phyloP scores from a whole-genome alignment of 148 eudicot species.

The Silene uniflora region DNA sequence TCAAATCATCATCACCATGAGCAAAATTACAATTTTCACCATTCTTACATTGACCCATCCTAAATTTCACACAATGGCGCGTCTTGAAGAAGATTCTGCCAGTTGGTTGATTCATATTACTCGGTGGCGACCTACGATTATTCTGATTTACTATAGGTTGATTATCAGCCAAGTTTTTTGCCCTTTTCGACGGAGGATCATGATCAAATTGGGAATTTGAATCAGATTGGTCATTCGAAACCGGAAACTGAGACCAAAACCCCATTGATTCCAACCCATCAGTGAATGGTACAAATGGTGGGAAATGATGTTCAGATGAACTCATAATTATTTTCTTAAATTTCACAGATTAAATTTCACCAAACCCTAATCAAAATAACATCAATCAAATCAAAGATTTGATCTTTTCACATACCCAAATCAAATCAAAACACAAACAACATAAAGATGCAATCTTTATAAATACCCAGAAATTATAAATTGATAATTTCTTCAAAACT shows the following conservation, averaged over 20 bases:
- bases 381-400: background rate
- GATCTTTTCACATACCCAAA: conserved; percentile 12
- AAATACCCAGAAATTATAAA: background rate
- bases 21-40: conserved; percentile 87
- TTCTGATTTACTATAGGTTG: conserved; percentile 23
- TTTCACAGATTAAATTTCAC: background rate
- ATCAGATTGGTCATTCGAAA: conserved; percentile 30
- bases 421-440: background rate
- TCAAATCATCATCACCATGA: conserved; percentile 72
- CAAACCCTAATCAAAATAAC: conserved; percentile 17
- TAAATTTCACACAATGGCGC: conserved; percentile 64
- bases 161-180: conserved; percentile 36
- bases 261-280: conserved; percentile 33
- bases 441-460: background rate
- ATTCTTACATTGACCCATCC: conserved; percentile 61
- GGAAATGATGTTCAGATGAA: conserved; percentile 41
- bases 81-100: conserved; percentile 79
- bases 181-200: conserved; percentile 47
- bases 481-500: background rate
- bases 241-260: conserved; percentile 39
- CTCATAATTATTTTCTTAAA: conserved; percentile 37
- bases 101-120: conserved; percentile 45
- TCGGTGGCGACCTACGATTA: conserved; percentile 34
- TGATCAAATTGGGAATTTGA: conserved; percentile 36
- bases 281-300: conserved; percentile 28